Conservation (phyloP, 257 asterid species). For the Nicotiana benthamiana region DNA sequence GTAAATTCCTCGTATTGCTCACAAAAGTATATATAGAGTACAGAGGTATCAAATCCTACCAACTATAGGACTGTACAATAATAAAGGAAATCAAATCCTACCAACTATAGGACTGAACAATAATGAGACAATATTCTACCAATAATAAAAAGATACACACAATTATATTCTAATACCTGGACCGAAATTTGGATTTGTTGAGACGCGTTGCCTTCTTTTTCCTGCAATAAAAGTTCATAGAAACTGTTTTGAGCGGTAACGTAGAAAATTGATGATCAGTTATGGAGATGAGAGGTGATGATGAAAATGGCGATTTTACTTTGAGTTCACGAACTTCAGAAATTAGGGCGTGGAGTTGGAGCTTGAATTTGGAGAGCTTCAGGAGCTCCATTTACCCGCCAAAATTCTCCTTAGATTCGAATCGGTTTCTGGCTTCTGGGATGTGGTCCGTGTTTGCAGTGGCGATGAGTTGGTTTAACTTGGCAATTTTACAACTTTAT, state of each 20-base stretch:
- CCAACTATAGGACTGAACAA: no score
- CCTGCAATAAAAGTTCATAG: constrained; percentile 18
- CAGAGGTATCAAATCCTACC: no score
- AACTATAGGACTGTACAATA: no score
- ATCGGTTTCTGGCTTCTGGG: not conserved
- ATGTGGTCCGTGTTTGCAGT: not conserved
- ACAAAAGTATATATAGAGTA: no score
- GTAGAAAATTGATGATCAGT: not conserved
- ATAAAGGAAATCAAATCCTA: no score
- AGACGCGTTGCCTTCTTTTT: constrained; percentile 25
- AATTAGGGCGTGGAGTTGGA: constrained; percentile 33
- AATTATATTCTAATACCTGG: no score
- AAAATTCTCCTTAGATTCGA: not conserved
- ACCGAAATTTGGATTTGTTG: constrained; percentile 11
- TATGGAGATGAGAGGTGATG: not conserved
- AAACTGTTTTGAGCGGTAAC: not conserved
- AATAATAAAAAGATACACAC: no score
- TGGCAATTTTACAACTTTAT: not conserved
- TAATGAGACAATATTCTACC: no score
- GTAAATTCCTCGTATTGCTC: no score
- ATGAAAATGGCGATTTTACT: constrained; percentile 9
- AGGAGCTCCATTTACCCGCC: constrained; percentile 39
- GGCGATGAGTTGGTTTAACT: not conserved
- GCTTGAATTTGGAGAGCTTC: constrained; percentile 35
- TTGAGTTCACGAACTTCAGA: constrained; percentile 31